Conservation (phyloP, 768 basidiomycete genomes). For the Coprinellus aureogranulatus region DNA sequence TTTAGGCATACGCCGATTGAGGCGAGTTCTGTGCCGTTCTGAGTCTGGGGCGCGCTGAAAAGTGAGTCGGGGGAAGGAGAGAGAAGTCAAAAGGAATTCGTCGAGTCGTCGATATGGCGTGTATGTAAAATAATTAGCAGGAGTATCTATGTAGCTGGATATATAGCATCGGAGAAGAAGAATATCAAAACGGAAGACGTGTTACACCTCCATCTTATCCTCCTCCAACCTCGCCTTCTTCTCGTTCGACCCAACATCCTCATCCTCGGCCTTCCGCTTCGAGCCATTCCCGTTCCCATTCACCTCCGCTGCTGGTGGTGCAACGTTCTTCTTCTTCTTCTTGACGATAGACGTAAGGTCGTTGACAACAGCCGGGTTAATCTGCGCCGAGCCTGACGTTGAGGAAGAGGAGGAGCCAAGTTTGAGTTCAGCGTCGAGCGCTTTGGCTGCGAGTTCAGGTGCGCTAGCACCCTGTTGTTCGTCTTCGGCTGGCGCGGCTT, state of each 20-base stretch:
- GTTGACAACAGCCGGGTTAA: slow-evolving; percentile 54
- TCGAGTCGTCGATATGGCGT: too few relatives aligned
- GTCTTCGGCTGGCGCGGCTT: slow-evolving; percentile 68
- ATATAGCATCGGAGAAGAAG: neutral
- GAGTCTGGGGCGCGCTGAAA: neutral
- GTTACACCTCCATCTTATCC: neutral
- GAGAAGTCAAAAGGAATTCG: neutral
- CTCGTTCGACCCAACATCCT: slow-evolving; percentile 46
- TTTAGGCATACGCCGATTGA: slow-evolving; percentile 65
- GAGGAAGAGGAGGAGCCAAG: too few relatives aligned
- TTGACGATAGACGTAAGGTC: slow-evolving; percentile 83
- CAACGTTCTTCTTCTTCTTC: slow-evolving; percentile 73
- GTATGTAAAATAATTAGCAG: neutral
- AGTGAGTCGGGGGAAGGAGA: neutral
- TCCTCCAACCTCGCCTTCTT: slow-evolving; percentile 66
- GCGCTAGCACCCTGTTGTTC: slow-evolving; percentile 54
- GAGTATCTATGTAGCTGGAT: neutral
- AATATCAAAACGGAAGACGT: neutral
- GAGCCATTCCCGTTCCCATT: too few relatives aligned
- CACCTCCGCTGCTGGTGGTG: too few relatives aligned
- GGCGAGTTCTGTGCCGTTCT: slow-evolving; percentile 45
- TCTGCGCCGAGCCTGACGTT: slow-evolving; percentile 31
- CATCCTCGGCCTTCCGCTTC: slow-evolving; percentile 75
- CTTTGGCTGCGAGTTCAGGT: slow-evolving; percentile 68
- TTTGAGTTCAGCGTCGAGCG: slow-evolving; percentile 70